Base-by-base conservation (phyloP, 352 stramenopile species). In the Pythium phragmiticola region DNA sequence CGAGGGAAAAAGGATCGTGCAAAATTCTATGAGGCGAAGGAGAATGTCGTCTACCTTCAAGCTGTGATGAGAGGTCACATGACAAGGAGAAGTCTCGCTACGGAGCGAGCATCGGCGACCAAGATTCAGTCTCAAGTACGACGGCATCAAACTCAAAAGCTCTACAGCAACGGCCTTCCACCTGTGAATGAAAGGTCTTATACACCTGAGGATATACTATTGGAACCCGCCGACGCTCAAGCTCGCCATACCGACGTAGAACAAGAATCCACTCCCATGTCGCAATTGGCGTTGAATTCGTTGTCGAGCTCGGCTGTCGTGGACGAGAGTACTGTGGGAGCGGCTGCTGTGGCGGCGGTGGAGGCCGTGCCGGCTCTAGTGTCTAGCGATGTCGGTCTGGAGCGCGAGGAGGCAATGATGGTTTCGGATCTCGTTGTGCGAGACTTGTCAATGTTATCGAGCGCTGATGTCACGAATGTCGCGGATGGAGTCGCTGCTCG, bases 1-100 rank as follows among this genome's bases (percentile, higher is more conserved):
- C 26, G 68, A 50, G 64, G 68, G 8, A 75, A 64, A 28, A 30
- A 33, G 6, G 50, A 70, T 11, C 56, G 63, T 17, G 63, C 68
- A 3, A 47, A 53, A n/a, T 73, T 70, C 21, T 51, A 60, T 21
- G 53, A 67, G 34, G 47, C 55, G 3, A 61, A 26, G 12, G 55
- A 66, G n/a, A 74, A 66, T 46, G 63, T 67, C 23, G 37, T 77
- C 7, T 60, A 60, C 28, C 57, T 77, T 0, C 70, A 77, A 53
- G 53, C 70, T 4, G n/a, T 53, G 6, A 46, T 75, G 53, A 56
- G 70, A 1, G 63, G 64, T 0, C 63, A 66, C 45, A 63, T 75
- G 8, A 42, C 62, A n/a, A 41, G 70, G 17, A 34, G 36, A 33
- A 37, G 16, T 3, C 48, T 77, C 1, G 36, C 46, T 21, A 48